Evolutionary conservation across 2,329 filamentous ascomycete species (phyloP).

Genomic region (Saccharata proteae): DNA sequence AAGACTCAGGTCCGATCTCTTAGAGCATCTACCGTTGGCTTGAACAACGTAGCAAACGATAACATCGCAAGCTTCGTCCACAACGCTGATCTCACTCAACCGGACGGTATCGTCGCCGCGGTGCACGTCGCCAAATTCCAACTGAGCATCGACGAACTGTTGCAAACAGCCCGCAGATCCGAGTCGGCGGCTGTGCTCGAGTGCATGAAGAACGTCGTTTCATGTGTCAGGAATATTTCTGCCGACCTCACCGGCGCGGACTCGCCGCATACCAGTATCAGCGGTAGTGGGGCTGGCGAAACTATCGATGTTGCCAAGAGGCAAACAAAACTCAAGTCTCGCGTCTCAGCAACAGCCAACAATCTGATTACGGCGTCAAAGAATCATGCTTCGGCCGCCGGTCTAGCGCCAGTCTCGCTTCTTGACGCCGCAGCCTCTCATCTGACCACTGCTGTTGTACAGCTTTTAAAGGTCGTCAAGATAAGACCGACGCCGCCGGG

Average conservation of each 20-base stretch:
- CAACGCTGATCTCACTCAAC: no score
- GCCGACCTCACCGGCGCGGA: slow-evolving; percentile 58
- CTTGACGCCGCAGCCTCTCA: slow-evolving; percentile 90
- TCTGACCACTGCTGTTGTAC: slow-evolving; percentile 72
- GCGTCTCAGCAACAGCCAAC: slow-evolving; percentile 87
- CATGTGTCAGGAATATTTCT: slow-evolving; percentile 71
- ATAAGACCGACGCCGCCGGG: slow-evolving; percentile 63
- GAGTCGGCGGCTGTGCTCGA: slow-evolving; percentile 65
- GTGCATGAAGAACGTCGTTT: slow-evolving; percentile 75
- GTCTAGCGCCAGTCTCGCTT: slow-evolving; percentile 83
- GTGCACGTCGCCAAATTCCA: slow-evolving; percentile 93
- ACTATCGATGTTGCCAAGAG: slow-evolving; percentile 31
- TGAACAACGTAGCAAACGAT: slow-evolving; percentile 50
- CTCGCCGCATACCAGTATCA: slow-evolving; percentile 23
- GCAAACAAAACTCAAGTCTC: slow-evolving; percentile 60
- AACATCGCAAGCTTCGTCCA: slow-evolving; percentile 54
- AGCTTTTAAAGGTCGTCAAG: slow-evolving; percentile 73
- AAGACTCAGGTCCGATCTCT: slow-evolving; percentile 79
- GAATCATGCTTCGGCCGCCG: slow-evolving; percentile 72
- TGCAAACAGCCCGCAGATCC: slow-evolving; percentile 63
- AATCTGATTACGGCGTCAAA: slow-evolving; percentile 90
- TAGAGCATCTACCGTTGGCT: slow-evolving; percentile 66
- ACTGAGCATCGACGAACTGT: slow-evolving; percentile 80
- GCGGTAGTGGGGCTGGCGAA: slow-evolving; percentile 16
- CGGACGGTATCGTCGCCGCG: slow-evolving; percentile 73